A percentile compares a stretch with the other conserved stretches of the same genome.
These are phyloP conservation scores for Auriculariales sp. DNA, from an alignment of 768 basidiomycete genomes.

Conservation along the genomic window DNA sequence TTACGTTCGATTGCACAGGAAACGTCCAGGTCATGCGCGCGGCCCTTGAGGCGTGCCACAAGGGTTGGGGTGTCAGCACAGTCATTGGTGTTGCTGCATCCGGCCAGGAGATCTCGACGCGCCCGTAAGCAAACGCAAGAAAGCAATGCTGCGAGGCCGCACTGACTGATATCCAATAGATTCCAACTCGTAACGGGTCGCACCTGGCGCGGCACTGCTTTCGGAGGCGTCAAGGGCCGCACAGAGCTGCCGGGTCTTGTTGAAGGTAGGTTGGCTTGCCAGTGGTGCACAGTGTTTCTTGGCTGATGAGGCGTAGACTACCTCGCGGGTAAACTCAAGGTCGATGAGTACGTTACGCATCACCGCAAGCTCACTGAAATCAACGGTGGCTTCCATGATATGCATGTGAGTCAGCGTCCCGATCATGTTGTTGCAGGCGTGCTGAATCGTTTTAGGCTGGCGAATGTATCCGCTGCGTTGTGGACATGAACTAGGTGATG, in stretches of 20 bases:
- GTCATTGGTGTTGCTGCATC: slow-evolving; percentile 95
- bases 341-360: slow-evolving; percentile 96
- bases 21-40: slow-evolving; percentile 89
- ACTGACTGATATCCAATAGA: slow-evolving; percentile 18
- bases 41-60: slow-evolving; percentile 97
- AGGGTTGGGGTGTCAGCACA: slow-evolving; percentile 96
- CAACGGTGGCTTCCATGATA: slow-evolving; percentile 83
- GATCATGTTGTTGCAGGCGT: neutral
- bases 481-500: slow-evolving; percentile 50
- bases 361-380: slow-evolving; percentile 57
- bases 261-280: slow-evolving; percentile 38
- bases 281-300: slow-evolving; percentile 8
- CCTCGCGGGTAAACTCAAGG: slow-evolving; percentile 63
- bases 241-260: slow-evolving; percentile 91
- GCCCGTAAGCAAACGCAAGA: slow-evolving; percentile 45
- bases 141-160: slow-evolving; percentile 24
- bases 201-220: slow-evolving; percentile 89
- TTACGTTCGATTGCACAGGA: slow-evolving; percentile 93
- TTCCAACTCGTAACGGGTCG: slow-evolving; percentile 71
- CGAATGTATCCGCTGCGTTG: slow-evolving; percentile 88
- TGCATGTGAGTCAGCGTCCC: slow-evolving; percentile 64
- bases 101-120: slow-evolving; percentile 84
- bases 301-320: too few species aligned
- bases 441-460: slow-evolving; percentile 35
- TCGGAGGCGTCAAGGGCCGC: slow-evolving; percentile 96